Conservation (phyloP, 2,329 filamentous ascomycete species). For the Monilinia vaccinii-corymbosi region DNA sequence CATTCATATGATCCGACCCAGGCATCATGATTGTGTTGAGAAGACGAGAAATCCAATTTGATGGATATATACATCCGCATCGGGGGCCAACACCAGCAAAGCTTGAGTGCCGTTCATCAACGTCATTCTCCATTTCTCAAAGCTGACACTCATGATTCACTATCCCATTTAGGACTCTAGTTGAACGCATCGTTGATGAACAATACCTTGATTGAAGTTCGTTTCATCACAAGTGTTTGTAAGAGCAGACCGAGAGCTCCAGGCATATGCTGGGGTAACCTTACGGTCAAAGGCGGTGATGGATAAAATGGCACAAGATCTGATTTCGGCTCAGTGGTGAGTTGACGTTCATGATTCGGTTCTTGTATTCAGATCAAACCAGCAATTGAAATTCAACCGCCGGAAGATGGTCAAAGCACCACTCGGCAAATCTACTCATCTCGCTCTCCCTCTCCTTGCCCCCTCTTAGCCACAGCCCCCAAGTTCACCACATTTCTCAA, state of each 20-base stretch:
- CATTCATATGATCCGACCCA: conserved; percentile 39
- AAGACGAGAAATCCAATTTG: neutral
- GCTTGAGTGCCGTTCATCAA: neutral
- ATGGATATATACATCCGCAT: neutral
- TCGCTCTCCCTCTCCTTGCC: neutral
- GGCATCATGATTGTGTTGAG: conserved; percentile 18
- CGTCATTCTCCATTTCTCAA: neutral
- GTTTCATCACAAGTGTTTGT: neutral
- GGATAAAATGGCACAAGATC: neutral
- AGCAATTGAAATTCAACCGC: too few species aligned
- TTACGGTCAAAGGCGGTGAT: neutral
- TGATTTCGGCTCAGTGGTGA: neutral
- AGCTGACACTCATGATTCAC: neutral
- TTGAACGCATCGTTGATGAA: neutral
- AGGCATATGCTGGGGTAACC: neutral
- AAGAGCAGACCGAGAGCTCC: neutral
- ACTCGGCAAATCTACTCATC: too few species aligned
- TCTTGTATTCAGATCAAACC: too few species aligned
- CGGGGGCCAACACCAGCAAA: neutral
- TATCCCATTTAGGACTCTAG: neutral
- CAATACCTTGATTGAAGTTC: too few species aligned
- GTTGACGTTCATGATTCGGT: too few species aligned
- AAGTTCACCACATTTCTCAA: conserved; percentile 58
- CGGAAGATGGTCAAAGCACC: too few species aligned
- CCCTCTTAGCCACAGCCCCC: conserved; percentile 8